A percentile compares a stretch with the other conserved stretches of the same genome.
These are phyloP conservation scores for Gracilaria domingensis DNA, from an alignment of 23 red algal species.

Conservation along the genomic window DNA sequence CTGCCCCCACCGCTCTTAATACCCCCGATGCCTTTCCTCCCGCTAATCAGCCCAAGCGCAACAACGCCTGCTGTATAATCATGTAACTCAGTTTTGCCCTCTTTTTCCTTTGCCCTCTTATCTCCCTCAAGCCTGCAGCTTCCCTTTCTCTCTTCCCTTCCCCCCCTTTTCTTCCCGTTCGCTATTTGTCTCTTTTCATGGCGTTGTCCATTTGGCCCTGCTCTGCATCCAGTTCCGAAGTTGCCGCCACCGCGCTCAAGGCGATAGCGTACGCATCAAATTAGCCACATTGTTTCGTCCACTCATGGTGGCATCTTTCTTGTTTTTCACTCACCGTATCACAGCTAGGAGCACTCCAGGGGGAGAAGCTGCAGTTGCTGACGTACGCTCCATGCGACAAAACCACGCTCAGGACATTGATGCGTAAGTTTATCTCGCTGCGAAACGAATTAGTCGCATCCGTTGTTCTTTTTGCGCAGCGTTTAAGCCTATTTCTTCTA, in stretches of 20 bases:
- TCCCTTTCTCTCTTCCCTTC: background rate
- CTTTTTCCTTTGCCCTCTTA: background rate
- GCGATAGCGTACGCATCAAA: background rate
- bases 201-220: background rate
- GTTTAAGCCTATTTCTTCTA: slow-evolving; percentile 33
- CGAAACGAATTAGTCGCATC: background rate
- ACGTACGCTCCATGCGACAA: background rate
- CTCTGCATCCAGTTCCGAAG: background rate
- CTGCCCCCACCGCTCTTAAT: slow-evolving; percentile 8
- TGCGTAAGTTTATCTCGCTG: background rate
- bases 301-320: background rate
- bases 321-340: background rate
- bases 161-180: background rate
- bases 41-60: slow-evolving; percentile 36
- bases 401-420: slow-evolving; percentile 24
- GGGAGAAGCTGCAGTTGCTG: background rate
- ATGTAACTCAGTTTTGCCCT: slow-evolving; percentile 63
- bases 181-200: background rate
- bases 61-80: slow-evolving; percentile 76
- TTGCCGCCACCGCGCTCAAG: background rate
- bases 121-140: background rate
- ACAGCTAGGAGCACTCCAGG: background rate
- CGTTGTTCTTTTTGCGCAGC: background rate
- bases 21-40: slow-evolving; percentile 8
- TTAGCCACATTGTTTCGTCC: background rate